phyloP scores from a whole-genome alignment of 768 basidiomycete genomes.

The Leccinum uliginosum region DNA sequence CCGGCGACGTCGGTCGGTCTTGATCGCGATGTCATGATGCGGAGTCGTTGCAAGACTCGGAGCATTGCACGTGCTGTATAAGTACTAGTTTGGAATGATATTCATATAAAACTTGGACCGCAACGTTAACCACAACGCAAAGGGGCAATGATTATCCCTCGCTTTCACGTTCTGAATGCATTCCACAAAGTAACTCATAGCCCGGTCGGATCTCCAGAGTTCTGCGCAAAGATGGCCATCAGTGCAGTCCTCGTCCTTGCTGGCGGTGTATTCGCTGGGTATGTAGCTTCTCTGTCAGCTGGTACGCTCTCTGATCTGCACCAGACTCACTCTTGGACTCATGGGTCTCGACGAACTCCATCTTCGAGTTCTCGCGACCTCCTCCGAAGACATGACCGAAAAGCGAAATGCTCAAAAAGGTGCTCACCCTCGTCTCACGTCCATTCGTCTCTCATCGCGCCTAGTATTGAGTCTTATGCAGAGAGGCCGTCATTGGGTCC shows the following conservation, averaged over 20 bases:
- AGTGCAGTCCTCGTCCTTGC: slow-evolving; percentile 69
- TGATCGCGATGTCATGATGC: slow-evolving; percentile 6
- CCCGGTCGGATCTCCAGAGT: slow-evolving; percentile 53
- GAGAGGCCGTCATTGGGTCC: slow-evolving; percentile 85
- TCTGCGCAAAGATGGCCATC: slow-evolving; percentile 69
- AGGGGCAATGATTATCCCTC: background rate
- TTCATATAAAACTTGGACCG: background rate
- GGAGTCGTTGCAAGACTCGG: background rate
- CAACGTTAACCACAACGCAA: background rate
- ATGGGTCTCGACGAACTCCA: slow-evolving; percentile 95
- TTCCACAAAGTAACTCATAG: slow-evolving; percentile 17
- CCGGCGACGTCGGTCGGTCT: background rate
- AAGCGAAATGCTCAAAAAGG: slow-evolving; percentile 68
- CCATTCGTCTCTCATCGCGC: background rate
- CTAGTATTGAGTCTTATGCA: slow-evolving; percentile 53
- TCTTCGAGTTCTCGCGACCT: slow-evolving; percentile 76
- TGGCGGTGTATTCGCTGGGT: slow-evolving; percentile 95
- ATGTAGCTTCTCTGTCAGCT: background rate
- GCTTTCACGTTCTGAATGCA: background rate
- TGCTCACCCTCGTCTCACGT: slow-evolving; percentile 17
- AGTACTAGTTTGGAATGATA: background rate
- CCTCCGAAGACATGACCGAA: slow-evolving; percentile 72
- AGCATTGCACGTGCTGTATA: background rate
- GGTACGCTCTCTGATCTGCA: background rate
- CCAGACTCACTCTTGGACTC: slow-evolving; percentile 80